Evolutionary conservation across 2,329 filamentous ascomycete species (phyloP).

Genomic region (Pezicula rhizophila): DNA sequence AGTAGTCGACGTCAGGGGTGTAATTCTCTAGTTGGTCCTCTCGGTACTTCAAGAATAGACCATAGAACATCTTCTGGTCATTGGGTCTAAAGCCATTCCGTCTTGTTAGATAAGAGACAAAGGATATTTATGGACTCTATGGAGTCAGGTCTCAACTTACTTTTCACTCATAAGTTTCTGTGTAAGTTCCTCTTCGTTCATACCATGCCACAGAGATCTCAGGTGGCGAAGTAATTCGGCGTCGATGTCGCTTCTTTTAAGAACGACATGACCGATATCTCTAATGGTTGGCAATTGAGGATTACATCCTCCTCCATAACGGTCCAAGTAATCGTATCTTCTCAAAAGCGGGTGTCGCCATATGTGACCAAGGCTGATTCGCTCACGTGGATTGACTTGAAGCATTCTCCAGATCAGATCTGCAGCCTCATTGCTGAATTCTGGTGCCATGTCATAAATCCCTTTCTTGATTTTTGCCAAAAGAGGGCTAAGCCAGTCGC

Average conservation of each 20-base stretch:
- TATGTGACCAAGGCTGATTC: slow-evolving; percentile 75
- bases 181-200: slow-evolving; percentile 65
- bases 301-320: slow-evolving; percentile 34
- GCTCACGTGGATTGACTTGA: slow-evolving; percentile 67
- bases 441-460: slow-evolving; percentile 53
- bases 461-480: slow-evolving; percentile 55
- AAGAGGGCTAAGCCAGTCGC: slow-evolving; percentile 47
- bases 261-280: slow-evolving; percentile 55
- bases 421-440: slow-evolving; percentile 61
- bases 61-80: slow-evolving; percentile 91
- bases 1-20: slow-evolving; percentile 72
- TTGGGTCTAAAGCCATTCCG: slow-evolving; percentile 53
- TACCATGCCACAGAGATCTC: slow-evolving; percentile 85
- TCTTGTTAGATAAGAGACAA: background rate
- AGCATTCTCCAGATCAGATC: slow-evolving; percentile 78
- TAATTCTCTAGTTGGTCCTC: slow-evolving; percentile 86
- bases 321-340: slow-evolving; percentile 74
- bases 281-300: slow-evolving; percentile 50
- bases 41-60: slow-evolving; percentile 73
- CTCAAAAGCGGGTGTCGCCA: slow-evolving; percentile 83
- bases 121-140: background rate
- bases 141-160: slow-evolving; percentile 38
- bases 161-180: slow-evolving; percentile 59
- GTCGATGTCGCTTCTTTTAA: slow-evolving; percentile 65
- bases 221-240: slow-evolving; percentile 77